These are phyloP conservation scores for Microdochium trichocladiopsis DNA, from an alignment of 2,329 filamentous ascomycete genomes.

Conservation along the genomic window DNA sequence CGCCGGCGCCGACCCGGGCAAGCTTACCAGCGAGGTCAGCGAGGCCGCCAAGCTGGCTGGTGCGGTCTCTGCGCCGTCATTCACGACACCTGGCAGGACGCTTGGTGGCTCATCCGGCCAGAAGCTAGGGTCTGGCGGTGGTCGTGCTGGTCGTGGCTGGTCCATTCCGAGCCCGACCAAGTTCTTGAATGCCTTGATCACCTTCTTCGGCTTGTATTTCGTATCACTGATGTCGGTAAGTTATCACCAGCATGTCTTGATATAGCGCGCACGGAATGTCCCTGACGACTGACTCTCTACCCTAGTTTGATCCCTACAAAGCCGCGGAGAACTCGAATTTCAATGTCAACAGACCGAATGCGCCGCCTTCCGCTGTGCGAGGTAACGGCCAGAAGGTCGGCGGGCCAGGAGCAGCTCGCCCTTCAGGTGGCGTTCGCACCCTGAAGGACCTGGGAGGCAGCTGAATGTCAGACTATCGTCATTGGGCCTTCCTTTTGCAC, in stretches of 20 bases:
- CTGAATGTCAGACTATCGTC: conserved; percentile 2
- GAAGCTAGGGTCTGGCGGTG: conserved; percentile 10
- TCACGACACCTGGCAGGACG: conserved; percentile 49
- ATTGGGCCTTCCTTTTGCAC: background rate
- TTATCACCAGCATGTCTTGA: conserved; percentile 8
- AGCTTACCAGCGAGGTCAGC: conserved; percentile 69
- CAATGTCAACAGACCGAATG: conserved; percentile 40
- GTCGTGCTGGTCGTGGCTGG: conserved; percentile 11
- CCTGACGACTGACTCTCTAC: conserved; percentile 2
- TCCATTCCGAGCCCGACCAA: conserved; percentile 28
- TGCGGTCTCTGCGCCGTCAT: conserved; percentile 36
- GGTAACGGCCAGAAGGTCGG: conserved; percentile 16
- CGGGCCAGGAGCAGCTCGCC: conserved; percentile 14
- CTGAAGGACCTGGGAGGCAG: conserved; percentile 41
- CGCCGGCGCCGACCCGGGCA: conserved; percentile 71
- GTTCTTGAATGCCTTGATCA: conserved; percentile 41
- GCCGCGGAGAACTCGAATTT: conserved; percentile 53
- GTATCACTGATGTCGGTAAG: conserved; percentile 53
- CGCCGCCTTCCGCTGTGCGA: conserved; percentile 11
- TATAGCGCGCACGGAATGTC: background rate
- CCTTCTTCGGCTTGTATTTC: conserved; percentile 55
- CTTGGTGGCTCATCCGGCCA: conserved; percentile 35
- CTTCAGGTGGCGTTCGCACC: conserved; percentile 31
- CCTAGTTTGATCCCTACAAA: conserved; percentile 56
- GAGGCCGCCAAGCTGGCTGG: conserved; percentile 53